Evolutionary conservation across 23 red algal species (phyloP), one percentile per base, ranked within the genome.

Genomic region (Gracilaria domingensis): DNA sequence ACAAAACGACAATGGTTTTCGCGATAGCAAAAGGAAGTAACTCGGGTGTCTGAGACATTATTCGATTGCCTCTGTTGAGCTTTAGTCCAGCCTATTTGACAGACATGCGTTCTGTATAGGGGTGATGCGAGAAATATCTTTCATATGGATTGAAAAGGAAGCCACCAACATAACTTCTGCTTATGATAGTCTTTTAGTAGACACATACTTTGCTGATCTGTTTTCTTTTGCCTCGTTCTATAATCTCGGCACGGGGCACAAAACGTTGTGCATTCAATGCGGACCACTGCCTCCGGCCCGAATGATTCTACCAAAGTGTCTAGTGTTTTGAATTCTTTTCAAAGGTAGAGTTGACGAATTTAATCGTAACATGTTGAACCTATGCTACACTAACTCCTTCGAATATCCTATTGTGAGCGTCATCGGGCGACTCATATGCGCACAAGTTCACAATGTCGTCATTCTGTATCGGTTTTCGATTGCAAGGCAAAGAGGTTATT

Each of bases 401-500:
- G 80, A 83, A 12, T 64, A 83, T 61, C 80, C 80, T 14, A 14
- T 83, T 61, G 49, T 83, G 4, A 64, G 26, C 0, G 58, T 83
- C 29, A 83, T 64, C 12, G 80, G 21, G 11, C 13, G 80, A 16
- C 36, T 83, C 0, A 26, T 64, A 17, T 54, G 80, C 30, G 49
- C 80, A 4, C 80, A 60, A 65, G 49, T 67, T 25, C 6, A 2
- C 9, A 83, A 69, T 37, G 21, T 18, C 3, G 80, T 0, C 18
- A 35, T 83, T 25, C 32, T 83, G 21, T 83, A 81, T 36, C 77
- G 51, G 38, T 45, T 53, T 50, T 55, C 33, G 20, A 3, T 81
- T 29, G 77, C 77, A 2, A 60, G 40, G 18, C 30, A 13, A 28
- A 60, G 38, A 83, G 57, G 80, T 18, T 33, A 35, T 20, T 35